phyloP scores from a whole-genome alignment of 2,329 filamentous ascomycete genomes.

The Colletotrichum neosansevieriae region DNA sequence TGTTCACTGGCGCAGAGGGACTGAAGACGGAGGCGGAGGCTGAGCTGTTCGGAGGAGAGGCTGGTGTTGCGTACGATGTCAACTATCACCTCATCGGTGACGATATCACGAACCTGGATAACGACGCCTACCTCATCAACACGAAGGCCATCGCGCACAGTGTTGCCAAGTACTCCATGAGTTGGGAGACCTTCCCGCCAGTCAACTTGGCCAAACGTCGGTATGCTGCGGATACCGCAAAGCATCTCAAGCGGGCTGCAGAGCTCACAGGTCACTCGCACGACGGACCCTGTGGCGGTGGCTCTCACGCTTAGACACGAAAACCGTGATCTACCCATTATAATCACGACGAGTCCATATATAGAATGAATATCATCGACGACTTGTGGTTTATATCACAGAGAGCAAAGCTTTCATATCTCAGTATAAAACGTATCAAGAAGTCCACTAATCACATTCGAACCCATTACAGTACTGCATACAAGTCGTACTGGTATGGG shows the following conservation, averaged over 20 bases:
- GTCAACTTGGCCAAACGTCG: slow-evolving; percentile 46
- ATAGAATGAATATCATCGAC: no score
- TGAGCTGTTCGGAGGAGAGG: slow-evolving; percentile 71
- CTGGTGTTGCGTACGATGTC: slow-evolving; percentile 60
- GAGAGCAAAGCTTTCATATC: no score
- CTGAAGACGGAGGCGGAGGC: slow-evolving; percentile 72
- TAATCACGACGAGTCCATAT: no score
- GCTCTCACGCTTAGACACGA: background rate
- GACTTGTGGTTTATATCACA: no score
- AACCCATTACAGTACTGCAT: no score
- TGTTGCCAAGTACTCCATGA: slow-evolving; percentile 55
- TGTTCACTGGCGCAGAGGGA: slow-evolving; percentile 76
- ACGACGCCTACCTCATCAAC: slow-evolving; percentile 60
- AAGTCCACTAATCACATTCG: no score
- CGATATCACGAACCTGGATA: slow-evolving; percentile 52
- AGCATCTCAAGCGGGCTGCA: slow-evolving; percentile 45
- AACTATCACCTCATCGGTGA: slow-evolving; percentile 62
- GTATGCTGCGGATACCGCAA: slow-evolving; percentile 47
- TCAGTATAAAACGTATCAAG: no score
- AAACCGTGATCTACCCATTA: no score
- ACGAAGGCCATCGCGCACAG: slow-evolving; percentile 57
- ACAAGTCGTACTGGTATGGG: no score
- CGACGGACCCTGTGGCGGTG: slow-evolving; percentile 48
- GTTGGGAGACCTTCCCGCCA: slow-evolving; percentile 51
- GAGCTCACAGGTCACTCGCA: slow-evolving; percentile 45